Evolutionary conservation across 2,329 filamentous ascomycete species (phyloP), one percentile per base, ranked within the genome.

Genomic region (Fusarium praegraminearum): DNA sequence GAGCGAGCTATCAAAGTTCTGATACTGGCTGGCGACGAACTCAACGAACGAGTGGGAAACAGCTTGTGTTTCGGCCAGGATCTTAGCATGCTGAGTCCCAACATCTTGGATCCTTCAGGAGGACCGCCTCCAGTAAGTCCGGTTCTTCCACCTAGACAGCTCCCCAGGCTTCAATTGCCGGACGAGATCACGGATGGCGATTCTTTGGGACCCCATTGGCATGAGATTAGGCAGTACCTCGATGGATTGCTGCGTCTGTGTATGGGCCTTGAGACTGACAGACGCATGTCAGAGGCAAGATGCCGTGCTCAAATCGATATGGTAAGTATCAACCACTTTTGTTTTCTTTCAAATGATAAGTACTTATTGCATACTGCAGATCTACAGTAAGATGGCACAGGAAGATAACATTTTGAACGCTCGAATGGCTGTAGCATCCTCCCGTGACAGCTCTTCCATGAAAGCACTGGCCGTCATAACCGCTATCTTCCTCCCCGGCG

Each of bases 331-430:
- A 12, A n/a, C 6, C 22, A 11, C n/a, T 7, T 7, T 8, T 16
- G 7, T 7, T 8, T 24, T 18, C 11, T 10, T 12, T 16, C 2
- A 20, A 26, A 24, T 12, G 35, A 18, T n/a, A 22, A 15, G 45
- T 28, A 22, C 70, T 74, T 13, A 46, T 22, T 11, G 72, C 24
- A 22, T 6, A 2, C 4, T 18, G 1, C 47, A 82, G 80, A 83
- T 84, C 61, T 84, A 83, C 76, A 82, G 80, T 66, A 83, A 83
- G 68, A 83, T 84, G 80, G 82, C 82, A 5, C 82, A 84, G 65
- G 82, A 84, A 61, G 82, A 84, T 70, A 84, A 84, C 67, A 81
- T 82, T 30, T 77, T 84, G 51, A 81, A 81, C 53, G 80, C 80
- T 6, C 75, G 80, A 18, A 81, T 81, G 80, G 79, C 80, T 4